Percentiles rank a stretch among this genome's conserved stretches.
Evolutionary conservation across 2,329 filamentous ascomycete genomes (phyloP).

Genomic region (Xylariaceae sp.): DNA sequence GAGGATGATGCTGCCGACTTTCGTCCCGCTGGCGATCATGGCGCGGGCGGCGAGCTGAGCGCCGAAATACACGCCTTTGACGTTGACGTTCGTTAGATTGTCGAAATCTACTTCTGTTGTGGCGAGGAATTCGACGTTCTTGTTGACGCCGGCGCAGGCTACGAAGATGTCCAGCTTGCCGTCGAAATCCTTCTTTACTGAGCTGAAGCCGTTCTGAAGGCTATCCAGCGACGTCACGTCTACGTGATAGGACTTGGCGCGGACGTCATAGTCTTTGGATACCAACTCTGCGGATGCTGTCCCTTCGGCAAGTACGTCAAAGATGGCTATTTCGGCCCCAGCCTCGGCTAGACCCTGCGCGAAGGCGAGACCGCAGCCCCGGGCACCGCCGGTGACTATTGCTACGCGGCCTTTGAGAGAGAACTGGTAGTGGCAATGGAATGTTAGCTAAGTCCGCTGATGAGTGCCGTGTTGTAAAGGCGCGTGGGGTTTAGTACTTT

Average conservation of each 20-base stretch:
- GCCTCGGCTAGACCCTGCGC: conserved; percentile 43
- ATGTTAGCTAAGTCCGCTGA: background rate
- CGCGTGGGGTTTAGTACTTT: background rate
- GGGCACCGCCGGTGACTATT: conserved; percentile 43
- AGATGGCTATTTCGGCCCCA: conserved; percentile 44
- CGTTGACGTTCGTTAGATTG: conserved; percentile 40
- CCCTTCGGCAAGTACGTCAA: conserved; percentile 41
- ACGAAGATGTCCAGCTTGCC: conserved; percentile 13
- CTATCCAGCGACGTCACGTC: conserved; percentile 34
- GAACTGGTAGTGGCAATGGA: conserved; percentile 42
- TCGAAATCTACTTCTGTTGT: conserved; percentile 40
- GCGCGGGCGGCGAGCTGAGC: conserved; percentile 46
- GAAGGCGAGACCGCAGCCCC: conserved; percentile 45
- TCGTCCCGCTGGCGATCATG: conserved; percentile 49
- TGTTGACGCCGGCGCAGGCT: conserved; percentile 42
- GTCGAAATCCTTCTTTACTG: conserved; percentile 14
- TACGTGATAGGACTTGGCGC: conserved; percentile 38
- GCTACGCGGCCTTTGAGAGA: conserved; percentile 45
- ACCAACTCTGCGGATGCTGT: conserved; percentile 38
- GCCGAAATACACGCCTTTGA: conserved; percentile 41
- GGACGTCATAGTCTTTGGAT: conserved; percentile 38
- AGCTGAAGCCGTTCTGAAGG: conserved; percentile 29
- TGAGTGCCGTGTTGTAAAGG: background rate
- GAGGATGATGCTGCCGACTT: conserved; percentile 48
- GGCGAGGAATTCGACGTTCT: conserved; percentile 41